Percentiles rank a stretch among this genome's conserved stretches.
These are phyloP conservation scores for Geosmithia putterillii DNA, from an alignment of 2,329 filamentous ascomycete species.

Conservation along the genomic window DNA sequence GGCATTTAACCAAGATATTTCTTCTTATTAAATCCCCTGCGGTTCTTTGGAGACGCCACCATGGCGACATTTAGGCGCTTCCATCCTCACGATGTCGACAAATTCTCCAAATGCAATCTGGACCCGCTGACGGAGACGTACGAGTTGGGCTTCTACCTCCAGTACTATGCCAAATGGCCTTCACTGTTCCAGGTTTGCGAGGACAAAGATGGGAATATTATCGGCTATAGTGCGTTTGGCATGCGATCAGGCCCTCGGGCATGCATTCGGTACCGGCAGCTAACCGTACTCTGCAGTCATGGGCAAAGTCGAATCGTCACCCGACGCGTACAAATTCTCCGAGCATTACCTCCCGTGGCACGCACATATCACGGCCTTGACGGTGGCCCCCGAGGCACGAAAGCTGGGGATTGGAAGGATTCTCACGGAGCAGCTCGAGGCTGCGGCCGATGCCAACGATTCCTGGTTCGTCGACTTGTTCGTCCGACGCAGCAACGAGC, in stretches of 20 bases:
- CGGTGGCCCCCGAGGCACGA: conserved; percentile 76
- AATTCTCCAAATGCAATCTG: conserved; percentile 88
- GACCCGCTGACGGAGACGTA: conserved; percentile 98
- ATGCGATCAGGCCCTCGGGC: neutral
- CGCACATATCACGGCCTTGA: conserved; percentile 92
- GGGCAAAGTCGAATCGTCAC: conserved; percentile 88
- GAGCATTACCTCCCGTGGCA: conserved; percentile 98
- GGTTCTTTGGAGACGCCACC: neutral
- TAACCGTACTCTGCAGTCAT: conserved; percentile 56
- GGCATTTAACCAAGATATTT: neutral
- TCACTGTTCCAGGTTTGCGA: conserved; percentile 88
- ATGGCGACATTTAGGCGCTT: conserved; percentile 87
- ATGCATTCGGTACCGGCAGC: too few species aligned
- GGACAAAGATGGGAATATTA: conserved; percentile 73
- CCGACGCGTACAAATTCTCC: conserved; percentile 60
- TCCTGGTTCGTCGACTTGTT: conserved; percentile 96
- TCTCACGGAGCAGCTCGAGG: conserved; percentile 70
- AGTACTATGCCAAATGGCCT: conserved; percentile 94
- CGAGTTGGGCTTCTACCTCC: conserved; percentile 87
- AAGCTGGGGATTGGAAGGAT: conserved; percentile 78
- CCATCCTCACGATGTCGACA: conserved; percentile 71
- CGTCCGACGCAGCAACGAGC: conserved; percentile 76
- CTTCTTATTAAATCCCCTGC: neutral
- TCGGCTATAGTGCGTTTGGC: conserved; percentile 69
- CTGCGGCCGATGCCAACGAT: conserved; percentile 67